Base-by-base conservation (phyloP, 2,329 filamentous ascomycete species). In the Neopestalotiopsis sp. region DNA sequence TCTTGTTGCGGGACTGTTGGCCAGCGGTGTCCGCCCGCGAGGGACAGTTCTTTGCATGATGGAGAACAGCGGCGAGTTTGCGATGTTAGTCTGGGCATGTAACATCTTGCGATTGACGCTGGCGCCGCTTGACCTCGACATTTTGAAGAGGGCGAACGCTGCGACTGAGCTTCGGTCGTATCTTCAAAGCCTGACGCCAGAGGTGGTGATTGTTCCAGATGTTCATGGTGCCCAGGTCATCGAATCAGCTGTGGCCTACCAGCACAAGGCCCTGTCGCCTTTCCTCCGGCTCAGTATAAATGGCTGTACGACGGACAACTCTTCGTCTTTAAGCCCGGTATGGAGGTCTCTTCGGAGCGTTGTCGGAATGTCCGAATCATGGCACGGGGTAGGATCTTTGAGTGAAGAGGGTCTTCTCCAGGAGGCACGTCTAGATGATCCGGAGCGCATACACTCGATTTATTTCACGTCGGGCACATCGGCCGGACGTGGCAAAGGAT, bases 401-500 rank as follows among this genome's bases (percentile, higher is more conserved):
- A 40, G 20, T 17, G 52, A 32, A 45, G 61, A 24, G 30, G 62
- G 24, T 28, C 38, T 63, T 34, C 10, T 64, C 12, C 32, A 13
- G 14, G 62, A 62, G 4, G 67, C 66, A 13, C 57, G 45, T 12
- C 7, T 17, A 7, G 68, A 68, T 24, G 42, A 62, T 24, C 59
- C 69, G 13, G 28, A 49, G 38, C 49, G 65, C 32, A 63, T 69
- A 14, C 62, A 67, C 67, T 69, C 68, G 13, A 63, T 71, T 30
- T 57, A 69, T 7, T 71, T 69, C 34, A 71, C 69, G 2, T 71
- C 69, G 20, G 69, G 69, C 38, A 71, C 69, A 30, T 69, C 69
- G 17, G 42, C 14, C 3, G 67, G 65, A 1, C 24, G n/a, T 6
- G 67, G 65, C 61, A 69, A 71, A 66, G 67, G 59, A 17, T 71